Base-by-base conservation (phyloP, 495 filamentous ascomycete species). In the Penicillium arizonense region DNA sequence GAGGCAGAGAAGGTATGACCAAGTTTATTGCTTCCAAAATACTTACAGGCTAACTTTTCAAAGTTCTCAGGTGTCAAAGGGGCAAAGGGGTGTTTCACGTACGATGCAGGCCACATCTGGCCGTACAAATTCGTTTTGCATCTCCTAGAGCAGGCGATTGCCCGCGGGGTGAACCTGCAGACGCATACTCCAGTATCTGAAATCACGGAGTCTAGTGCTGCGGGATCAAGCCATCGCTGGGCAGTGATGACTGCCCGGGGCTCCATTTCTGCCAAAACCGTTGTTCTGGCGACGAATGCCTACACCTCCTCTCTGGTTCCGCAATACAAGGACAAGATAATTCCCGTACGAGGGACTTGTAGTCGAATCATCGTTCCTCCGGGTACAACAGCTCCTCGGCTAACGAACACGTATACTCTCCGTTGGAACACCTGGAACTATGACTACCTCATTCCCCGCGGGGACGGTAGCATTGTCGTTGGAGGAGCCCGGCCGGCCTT, bases 121-220 rank as follows among this genome's bases (percentile, higher is more conserved):
- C 91, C 91, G 0, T 95, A 94, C 65, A 95, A 95, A 66, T 79
- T 92, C 20, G 82, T 94, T 8, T 68, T 84, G 7, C 81, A 79
- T 52, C 73, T 91, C 1, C 68, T 95, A 1, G 78, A 86, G 56
- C 69, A 70, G 0, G 73, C 84, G 0, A 65, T 94, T 1, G 64
- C 62, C 0, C 55, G 62, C 20, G 70, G 75, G 4, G 82, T 91
- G 41, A 94, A 94, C 63, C 75, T 96, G 3, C 90, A 96, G 59
- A 92, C 88, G 4, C 77, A 83, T 52, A 91, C 88, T 1, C 82
- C 86, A 0, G 87, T 86, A 8, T 80, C 76, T 3, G 55, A 52
- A 41, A 64, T 57, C 56, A 82, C 56, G 4, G 42, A 61, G 16
- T 53, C 62, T 53, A 48, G 67, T 38, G 4, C 52, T 52, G 14